Evolutionary conservation across 345 rosid species (phyloP), one percentile per base, ranked within the genome.

Genomic region (Sisymbrium altissimum): DNA sequence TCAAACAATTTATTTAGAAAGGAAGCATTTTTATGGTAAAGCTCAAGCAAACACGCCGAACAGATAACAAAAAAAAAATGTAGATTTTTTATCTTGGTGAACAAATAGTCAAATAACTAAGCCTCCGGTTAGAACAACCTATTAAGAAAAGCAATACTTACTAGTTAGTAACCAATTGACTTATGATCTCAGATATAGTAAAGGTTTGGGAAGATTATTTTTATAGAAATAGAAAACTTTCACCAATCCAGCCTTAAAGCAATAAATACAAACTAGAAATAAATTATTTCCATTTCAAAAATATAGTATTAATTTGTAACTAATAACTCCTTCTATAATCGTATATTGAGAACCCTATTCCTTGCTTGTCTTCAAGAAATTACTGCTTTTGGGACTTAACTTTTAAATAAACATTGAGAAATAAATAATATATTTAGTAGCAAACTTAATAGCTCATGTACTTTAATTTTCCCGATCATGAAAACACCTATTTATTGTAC

Each of bases 341-440:
- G 1, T 32, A 30, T 38, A 45, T 41, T 30, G 54, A 30, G 55
- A 70, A 77, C 23, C 46, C 76, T 49, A 70, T 77, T 25, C 39
- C 56, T 65, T 50, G 41, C 63, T 70, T 71, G 66, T 48, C 54
- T 57, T 4, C 3, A 53, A 65, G 49, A 41, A 65, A 65, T 49
- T 77, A 48, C 68, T 65, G 71, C 71, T 77, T 71, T 30, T 65
- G 35, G 80, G 65, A 50, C 76, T 71, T 50, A 27, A 48, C 80
- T 77, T 71, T 57, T 1, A 56, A 71, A 77, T 57, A 56, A 57
- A 63, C 55, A 70, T 77, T n/a, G n/a, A 39, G 40, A 50, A 46
- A 58, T n/a, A 65, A 46, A 39, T 11, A 35, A 32, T n/a, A 35
- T 45, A 12, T 45, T 25, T 44, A 55, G 60, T 74, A 66, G 6